Evolutionary conservation across 129 eudicot genomes (phyloP).

Genomic region (Arctium minus): DNA sequence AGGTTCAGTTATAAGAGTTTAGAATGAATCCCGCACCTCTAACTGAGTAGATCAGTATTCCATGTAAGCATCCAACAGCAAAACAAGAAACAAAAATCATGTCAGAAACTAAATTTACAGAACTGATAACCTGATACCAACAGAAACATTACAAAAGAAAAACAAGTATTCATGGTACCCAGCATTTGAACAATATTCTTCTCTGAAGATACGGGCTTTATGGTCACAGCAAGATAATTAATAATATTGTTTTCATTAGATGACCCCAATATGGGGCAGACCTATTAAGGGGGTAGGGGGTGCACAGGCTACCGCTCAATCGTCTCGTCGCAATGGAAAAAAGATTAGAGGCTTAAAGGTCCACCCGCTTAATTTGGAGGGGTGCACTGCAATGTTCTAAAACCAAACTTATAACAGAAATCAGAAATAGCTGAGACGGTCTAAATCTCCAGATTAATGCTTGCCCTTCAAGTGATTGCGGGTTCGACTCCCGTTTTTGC

Average conservation of each 20-base stretch:
- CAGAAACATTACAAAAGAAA: background rate
- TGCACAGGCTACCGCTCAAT: too few species aligned
- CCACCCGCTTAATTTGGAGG: too few species aligned
- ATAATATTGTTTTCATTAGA: background rate
- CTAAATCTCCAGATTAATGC: background rate
- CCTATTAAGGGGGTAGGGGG: too few species aligned
- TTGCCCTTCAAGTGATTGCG: background rate
- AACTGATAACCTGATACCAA: background rate
- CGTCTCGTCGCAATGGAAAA: too few species aligned
- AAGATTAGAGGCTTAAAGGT: too few species aligned
- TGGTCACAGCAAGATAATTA: background rate
- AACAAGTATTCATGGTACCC: background rate
- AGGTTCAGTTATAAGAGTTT: background rate
- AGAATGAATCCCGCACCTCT: slow-evolving; percentile 46
- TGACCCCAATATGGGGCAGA: background rate
- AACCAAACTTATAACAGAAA: too few species aligned
- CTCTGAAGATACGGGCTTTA: background rate
- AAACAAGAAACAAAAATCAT: slow-evolving; percentile 6
- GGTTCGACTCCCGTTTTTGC: background rate
- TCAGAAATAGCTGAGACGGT: too few species aligned
- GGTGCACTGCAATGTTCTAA: too few species aligned
- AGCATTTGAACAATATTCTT: background rate
- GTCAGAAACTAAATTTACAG: slow-evolving; percentile 18
- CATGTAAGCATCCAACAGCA: slow-evolving; percentile 13
- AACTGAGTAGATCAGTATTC: slow-evolving; percentile 42